phyloP scores from a whole-genome alignment of 1,139 yeast species.

The Blastobotrys arbuscula region DNA sequence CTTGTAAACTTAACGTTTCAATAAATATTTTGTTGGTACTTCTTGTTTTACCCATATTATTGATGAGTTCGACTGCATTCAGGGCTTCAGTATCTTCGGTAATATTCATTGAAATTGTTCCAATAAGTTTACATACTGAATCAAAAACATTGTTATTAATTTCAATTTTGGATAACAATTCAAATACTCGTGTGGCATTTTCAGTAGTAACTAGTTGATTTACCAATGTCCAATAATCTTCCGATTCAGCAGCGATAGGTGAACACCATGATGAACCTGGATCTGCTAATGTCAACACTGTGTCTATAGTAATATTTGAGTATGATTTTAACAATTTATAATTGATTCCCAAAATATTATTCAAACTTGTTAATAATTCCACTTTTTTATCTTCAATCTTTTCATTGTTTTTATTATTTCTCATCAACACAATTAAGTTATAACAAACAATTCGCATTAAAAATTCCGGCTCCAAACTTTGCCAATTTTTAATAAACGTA shows the following conservation, averaged over 20 bases:
- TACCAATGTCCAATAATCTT: conserved; percentile 7
- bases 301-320: conserved; percentile 28
- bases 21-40: conserved; percentile 18
- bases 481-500: conserved; percentile 24
- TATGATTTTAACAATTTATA: conserved; percentile 15
- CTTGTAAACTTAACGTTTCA: conserved; percentile 77
- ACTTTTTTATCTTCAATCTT: conserved; percentile 41
- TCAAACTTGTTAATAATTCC: conserved; percentile 29
- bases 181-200: conserved; percentile 21
- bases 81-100: conserved; percentile 39
- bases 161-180: conserved; percentile 17
- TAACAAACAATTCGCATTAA: conserved; percentile 28
- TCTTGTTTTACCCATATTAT: conserved; percentile 14
- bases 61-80: conserved; percentile 45
- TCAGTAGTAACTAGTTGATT: not conserved
- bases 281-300: conserved; percentile 37
- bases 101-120: conserved; percentile 38
- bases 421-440: conserved; percentile 31
- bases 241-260: not conserved
- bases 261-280: not conserved
- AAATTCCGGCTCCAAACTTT: conserved; percentile 28
- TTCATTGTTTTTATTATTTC: conserved; percentile 20
- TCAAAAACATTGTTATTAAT: not conserved
- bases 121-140: not conserved
- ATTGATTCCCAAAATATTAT: conserved; percentile 12